Conservation (phyloP, 140 eudicot species). For the Stevia rebaudiana region DNA sequence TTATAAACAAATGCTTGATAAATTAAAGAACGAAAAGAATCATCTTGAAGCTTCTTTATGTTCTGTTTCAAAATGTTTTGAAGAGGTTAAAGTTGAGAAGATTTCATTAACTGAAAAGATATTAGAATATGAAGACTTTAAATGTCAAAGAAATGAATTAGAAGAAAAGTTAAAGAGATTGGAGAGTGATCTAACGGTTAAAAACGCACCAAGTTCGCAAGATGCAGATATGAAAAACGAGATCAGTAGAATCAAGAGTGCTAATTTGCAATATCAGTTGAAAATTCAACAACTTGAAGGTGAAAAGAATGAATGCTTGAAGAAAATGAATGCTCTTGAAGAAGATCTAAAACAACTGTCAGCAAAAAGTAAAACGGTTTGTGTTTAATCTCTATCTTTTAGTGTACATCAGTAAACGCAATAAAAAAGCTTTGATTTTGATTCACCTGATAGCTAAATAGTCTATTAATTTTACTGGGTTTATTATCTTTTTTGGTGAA, state of each 20-base stretch:
- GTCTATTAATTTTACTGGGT: not conserved
- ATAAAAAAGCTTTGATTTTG: not conserved
- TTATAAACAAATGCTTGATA: slow-evolving; percentile 41
- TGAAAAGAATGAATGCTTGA: slow-evolving; percentile 53
- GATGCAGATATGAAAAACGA: slow-evolving; percentile 49
- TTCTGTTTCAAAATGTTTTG: slow-evolving; percentile 34
- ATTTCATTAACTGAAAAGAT: slow-evolving; percentile 29
- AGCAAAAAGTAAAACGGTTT: slow-evolving; percentile 43
- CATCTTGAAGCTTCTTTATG: slow-evolving; percentile 45
- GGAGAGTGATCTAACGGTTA: slow-evolving; percentile 43
- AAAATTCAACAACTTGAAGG: slow-evolving; percentile 59
- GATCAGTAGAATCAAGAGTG: slow-evolving; percentile 48
- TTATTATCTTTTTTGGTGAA: not conserved
- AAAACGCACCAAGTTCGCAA: slow-evolving; percentile 28
- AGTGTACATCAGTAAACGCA: not conserved
- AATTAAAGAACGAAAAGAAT: slow-evolving; percentile 40
- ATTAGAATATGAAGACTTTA: slow-evolving; percentile 57
- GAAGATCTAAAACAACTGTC: slow-evolving; percentile 37
- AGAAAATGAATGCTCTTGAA: slow-evolving; percentile 52
- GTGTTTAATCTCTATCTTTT: slow-evolving; percentile 10
- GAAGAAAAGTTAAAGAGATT: slow-evolving; percentile 54
- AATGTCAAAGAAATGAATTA: slow-evolving; percentile 24
- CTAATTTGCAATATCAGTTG: slow-evolving; percentile 49
- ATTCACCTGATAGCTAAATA: not conserved
- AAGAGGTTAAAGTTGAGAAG: slow-evolving; percentile 51